Evolutionary conservation across 1,284 basidiomycete species (phyloP), one percentile per base, ranked within the genome.

Genomic region (Cutaneotrichosporon arboriforme): DNA sequence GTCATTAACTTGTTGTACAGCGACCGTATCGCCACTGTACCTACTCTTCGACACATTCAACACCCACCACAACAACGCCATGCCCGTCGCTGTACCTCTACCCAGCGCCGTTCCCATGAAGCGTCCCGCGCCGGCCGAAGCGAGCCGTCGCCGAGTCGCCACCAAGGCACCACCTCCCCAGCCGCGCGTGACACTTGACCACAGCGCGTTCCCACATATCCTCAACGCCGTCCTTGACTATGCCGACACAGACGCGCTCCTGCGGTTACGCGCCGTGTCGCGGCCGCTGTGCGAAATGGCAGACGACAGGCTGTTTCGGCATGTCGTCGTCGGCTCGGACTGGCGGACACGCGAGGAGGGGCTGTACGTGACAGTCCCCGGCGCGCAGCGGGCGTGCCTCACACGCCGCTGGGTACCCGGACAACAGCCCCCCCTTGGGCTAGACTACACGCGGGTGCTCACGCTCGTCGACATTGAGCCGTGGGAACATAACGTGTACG

Each of bases 171-270:
- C 22, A 8, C 9, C 42, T 33, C 40, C 40, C 13, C 40, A 14
- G 2, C 23, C 42, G 26, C 26, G 31, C 17, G 43, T 36, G 31
- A 35, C 20, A 4, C 36, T 47, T n/a, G 36, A 38, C 36, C 46
- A 47, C 46, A 15, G 8, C n/a, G 35, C 46, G n/a, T 47, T 47
- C 20, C 46, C 46, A 14, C 46, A 47, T 15, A 38, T 47, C 36
- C 22, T 47, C 22, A 23, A 38, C 14, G 18, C 37, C 10, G 23
- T 49, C 18, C 47, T 49, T 17, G 14, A 23, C 26, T 20, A 33
- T 26, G 47, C 47, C n/a, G 38, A 39, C 23, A 36, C 18, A 1
- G 13, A 21, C 12, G 47, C 38, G 5, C 47, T 49, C 17, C 26
- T 49, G 8, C 37, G 37, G 4, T 20, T 49, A 14, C 47, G 47